Evolutionary conservation across 345 rosid species (phyloP).

Genomic region (Barbarea vulgaris): DNA sequence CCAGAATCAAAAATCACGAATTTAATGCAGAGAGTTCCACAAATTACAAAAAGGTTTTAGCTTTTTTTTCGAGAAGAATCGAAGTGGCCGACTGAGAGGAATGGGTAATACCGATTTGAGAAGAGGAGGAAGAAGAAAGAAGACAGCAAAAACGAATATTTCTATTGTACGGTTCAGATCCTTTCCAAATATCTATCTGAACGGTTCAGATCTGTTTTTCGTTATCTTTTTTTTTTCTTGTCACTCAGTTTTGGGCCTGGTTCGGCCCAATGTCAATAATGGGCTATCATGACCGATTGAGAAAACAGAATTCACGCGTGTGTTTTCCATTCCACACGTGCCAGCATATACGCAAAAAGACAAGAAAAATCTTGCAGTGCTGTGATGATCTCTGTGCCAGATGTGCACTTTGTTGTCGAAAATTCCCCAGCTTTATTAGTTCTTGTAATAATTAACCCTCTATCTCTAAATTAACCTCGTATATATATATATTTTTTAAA

Average conservation of each 20-base stretch:
- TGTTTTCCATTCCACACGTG: neutral
- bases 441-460: constrained; percentile 35
- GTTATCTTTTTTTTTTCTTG: neutral
- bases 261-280: neutral
- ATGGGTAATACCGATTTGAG: constrained; percentile 16
- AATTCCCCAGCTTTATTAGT: constrained; percentile 24
- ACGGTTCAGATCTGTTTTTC: constrained; percentile 23
- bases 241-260: neutral
- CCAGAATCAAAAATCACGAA: neutral
- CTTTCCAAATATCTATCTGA: neutral
- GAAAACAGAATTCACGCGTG: neutral
- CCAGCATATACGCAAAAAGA: neutral
- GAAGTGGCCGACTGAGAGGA: neutral
- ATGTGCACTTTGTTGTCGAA: constrained; percentile 14
- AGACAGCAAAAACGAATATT: constrained; percentile 26
- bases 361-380: constrained; percentile 28
- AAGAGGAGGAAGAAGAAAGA: constrained; percentile 29
- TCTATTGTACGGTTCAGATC: constrained; percentile 30
- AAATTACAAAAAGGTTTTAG: constrained; percentile 9
- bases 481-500: neutral
- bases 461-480: constrained; percentile 17
- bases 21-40: neutral
- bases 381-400: constrained; percentile 28
- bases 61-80: constrained; percentile 16
- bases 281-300: neutral